Conservation (phyloP, 208 protist genomes). For the Hexamita inflata region DNA sequence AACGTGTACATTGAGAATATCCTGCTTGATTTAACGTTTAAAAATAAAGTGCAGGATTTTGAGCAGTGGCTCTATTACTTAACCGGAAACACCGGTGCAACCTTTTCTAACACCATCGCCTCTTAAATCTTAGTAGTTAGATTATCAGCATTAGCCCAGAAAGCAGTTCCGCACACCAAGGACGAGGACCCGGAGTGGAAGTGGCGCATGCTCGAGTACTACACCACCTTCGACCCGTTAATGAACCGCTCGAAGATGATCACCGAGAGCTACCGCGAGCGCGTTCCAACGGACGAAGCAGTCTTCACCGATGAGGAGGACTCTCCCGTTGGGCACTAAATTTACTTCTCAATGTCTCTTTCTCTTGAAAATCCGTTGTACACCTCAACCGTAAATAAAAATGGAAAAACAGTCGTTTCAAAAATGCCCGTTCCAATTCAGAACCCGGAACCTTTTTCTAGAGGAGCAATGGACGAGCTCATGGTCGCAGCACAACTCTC, state of each 20-base stretch:
- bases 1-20: conserved; percentile 27
- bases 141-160: neutral
- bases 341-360: conserved; percentile 17
- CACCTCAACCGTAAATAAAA: neutral
- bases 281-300: neutral
- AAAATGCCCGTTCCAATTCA: neutral
- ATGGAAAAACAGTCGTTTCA: neutral
- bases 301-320: neutral
- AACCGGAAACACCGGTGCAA: neutral
- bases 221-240: neutral
- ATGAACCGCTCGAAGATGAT: conserved; percentile 12
- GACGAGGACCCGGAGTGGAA: neutral
- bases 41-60: conserved; percentile 1
- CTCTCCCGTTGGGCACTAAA: conserved; percentile 2
- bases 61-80: conserved; percentile 29
- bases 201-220: conserved; percentile 25
- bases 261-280: neutral
- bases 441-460: neutral
- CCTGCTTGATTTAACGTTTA: conserved; percentile 3
- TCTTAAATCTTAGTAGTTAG: conserved; percentile 16
- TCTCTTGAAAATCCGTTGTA: neutral
- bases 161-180: neutral
- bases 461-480: neutral
- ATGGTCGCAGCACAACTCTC: neutral
- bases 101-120: conserved; percentile 18